phyloP scores from a whole-genome alignment of 148 eudicot species.

The Cornus suecica region DNA sequence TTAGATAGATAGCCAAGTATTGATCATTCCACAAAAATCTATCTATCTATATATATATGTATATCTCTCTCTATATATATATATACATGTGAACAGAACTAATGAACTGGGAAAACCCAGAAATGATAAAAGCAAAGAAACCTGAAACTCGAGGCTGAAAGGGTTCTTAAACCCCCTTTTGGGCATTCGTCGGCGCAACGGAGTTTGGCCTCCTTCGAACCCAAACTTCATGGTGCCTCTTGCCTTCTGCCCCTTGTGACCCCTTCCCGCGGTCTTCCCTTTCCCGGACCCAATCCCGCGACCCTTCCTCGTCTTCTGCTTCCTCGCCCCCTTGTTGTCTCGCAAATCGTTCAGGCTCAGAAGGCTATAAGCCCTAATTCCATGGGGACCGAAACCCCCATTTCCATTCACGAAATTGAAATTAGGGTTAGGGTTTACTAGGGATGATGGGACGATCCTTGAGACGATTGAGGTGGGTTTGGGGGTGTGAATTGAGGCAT shows the following conservation, averaged over 20 bases:
- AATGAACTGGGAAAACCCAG: neutral
- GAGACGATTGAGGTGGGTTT: neutral
- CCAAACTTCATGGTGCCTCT: constrained; percentile 74
- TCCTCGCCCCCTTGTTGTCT: constrained; percentile 63
- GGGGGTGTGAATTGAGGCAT: constrained; percentile 3
- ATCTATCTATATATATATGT: no score
- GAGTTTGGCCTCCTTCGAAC: constrained; percentile 86
- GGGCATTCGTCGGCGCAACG: constrained; percentile 63
- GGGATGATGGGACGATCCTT: neutral
- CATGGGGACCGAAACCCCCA: neutral
- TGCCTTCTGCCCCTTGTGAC: constrained; percentile 89
- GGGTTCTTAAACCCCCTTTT: constrained; percentile 85
- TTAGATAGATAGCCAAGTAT: no score
- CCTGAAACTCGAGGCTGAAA: constrained; percentile 75
- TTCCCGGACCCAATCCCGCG: constrained; percentile 86
- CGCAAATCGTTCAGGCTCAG: constrained; percentile 61
- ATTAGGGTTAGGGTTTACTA: neutral
- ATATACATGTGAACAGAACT: no score
- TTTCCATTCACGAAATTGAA: neutral
- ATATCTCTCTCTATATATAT: no score
- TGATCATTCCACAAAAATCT: no score
- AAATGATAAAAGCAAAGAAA: constrained; percentile 9
- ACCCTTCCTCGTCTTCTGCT: constrained; percentile 79
- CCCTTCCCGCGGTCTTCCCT: constrained; percentile 83
- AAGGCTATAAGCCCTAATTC: constrained; percentile 34